Conservation (phyloP, 1,284 basidiomycete species). For the Apiotrichum laibachii region DNA sequence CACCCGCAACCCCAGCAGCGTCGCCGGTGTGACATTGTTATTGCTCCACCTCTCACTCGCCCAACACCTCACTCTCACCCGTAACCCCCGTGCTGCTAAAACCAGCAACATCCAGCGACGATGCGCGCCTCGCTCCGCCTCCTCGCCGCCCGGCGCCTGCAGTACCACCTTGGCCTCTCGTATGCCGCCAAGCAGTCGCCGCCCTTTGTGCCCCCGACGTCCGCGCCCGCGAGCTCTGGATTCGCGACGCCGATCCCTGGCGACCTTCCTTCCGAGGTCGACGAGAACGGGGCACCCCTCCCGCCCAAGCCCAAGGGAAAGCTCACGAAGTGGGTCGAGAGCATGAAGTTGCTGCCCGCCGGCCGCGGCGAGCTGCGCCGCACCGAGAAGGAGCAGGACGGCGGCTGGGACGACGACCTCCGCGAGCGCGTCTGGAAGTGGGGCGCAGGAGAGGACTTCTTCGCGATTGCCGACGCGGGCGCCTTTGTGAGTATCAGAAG, state of each 20-base stretch:
- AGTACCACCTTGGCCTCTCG: constrained; percentile 46
- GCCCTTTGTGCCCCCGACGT: constrained; percentile 36
- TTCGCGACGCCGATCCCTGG: constrained; percentile 8
- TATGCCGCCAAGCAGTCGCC: constrained; percentile 50
- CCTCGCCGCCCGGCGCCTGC: constrained; percentile 25
- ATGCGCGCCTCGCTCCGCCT: constrained; percentile 17
- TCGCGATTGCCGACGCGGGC: constrained; percentile 30
- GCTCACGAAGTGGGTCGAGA: constrained; percentile 40
- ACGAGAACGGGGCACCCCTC: constrained; percentile 1
- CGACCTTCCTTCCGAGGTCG: background rate
- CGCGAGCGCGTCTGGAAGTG: constrained; percentile 29
- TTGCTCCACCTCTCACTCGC: too few relatives aligned
- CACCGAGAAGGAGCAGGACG: constrained; percentile 13
- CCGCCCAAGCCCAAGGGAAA: constrained; percentile 16
- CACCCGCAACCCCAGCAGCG: too few relatives aligned
- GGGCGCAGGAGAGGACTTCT: constrained; percentile 50
- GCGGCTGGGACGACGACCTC: constrained; percentile 34
- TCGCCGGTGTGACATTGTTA: background rate
- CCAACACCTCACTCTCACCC: background rate
- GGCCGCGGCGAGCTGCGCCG: constrained; percentile 41
- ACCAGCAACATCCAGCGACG: background rate
- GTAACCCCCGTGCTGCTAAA: background rate
- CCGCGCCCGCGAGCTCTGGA: constrained; percentile 15
- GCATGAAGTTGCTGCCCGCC: constrained; percentile 35
- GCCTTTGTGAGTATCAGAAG: constrained; percentile 29